A percentile compares a stretch with the other conserved stretches of the same genome.
Conservation (phyloP, 495 filamentous ascomycete genomes). For the Durotheca rogersii region DNA sequence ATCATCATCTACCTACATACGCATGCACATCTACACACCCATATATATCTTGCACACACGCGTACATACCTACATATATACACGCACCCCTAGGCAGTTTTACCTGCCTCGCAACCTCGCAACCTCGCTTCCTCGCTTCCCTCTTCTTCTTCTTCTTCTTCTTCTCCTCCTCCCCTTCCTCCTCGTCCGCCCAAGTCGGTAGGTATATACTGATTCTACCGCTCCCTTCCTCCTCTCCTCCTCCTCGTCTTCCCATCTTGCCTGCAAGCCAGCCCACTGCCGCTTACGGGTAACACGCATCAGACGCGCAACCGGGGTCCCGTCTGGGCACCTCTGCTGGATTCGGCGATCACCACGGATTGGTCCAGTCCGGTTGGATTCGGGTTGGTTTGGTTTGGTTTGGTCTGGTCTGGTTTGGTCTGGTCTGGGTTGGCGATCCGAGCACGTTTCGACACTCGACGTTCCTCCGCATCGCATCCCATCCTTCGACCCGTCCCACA, state of each 20-base stretch:
- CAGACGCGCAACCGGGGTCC: constrained; percentile 3
- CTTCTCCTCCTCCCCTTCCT: neutral
- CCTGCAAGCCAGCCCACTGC: neutral
- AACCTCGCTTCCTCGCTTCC: neutral
- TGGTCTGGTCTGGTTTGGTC: constrained; percentile 12
- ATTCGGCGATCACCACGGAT: neutral
- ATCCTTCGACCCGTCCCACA: neutral
- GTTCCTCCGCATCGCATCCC: constrained; percentile 17
- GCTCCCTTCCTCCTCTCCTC: neutral
- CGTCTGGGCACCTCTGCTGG: neutral
- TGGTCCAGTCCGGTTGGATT: constrained; percentile 6
- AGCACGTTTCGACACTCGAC: constrained; percentile 28
- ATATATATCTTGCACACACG: too few species aligned
- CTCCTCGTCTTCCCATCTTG: neutral
- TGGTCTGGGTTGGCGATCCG: constrained; percentile 21
- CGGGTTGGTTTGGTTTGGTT: neutral
- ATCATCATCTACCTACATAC: too few species aligned
- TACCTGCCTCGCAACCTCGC: too few species aligned
- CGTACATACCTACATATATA: too few species aligned
- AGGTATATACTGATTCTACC: neutral
- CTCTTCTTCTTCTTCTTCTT: neutral
- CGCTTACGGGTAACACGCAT: neutral
- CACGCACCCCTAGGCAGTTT: too few species aligned
- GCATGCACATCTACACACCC: too few species aligned
- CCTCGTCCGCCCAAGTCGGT: neutral